Evolutionary conservation across 176 grass and related monocot species (phyloP), one percentile per base, ranked within the genome.

Genomic region (Oryza brachyantha): DNA sequence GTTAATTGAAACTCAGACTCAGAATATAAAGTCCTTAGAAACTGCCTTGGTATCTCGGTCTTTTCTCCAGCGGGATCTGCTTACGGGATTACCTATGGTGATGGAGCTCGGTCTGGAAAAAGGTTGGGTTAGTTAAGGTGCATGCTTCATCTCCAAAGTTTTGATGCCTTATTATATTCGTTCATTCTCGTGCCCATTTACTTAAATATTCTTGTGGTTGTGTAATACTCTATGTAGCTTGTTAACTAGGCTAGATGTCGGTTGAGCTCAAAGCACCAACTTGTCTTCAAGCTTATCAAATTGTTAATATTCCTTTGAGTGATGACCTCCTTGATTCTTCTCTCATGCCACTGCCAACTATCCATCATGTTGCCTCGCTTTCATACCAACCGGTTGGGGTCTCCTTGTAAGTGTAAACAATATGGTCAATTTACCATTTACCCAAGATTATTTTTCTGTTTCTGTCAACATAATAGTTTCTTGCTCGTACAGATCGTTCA

Each of bases 1-100:
- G n/a, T 66, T 97, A 75, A 76, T 43, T 59, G 72, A 97, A 83
- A 85, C 95, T 64, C 76, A 76, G 74, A 84, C 78, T 62, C 87
- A 90, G 63, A 94, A 94, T 73, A 85, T 97, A 34, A 92, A 92
- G 59, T 97, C 95, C 29, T 86, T 97, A 69, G 91, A 97, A 85
- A 97, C 87, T 73, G 94, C 94, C 61, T 91, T 97, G 84, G 95
- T 87, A 84, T 97, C 95, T 75, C 95, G 94, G 68, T 97, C 92
- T 85, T 97, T 97, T 85, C 89, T 97, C 50, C 95, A 97, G 67
- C 48, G 94, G 50, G 95, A 91, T 79, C 87, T 97, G 25, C 89
- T 97, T 38, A 97, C 95, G 42, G 95, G 95, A 41, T 90, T 97
- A 72, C 92, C 95, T 16, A 97, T 97, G 95, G 85, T 97, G 64